Evolutionary conservation across 805 yeast genomes (phyloP), one percentile per base, ranked within the genome.

Genomic region (Blastobotrys americana): DNA sequence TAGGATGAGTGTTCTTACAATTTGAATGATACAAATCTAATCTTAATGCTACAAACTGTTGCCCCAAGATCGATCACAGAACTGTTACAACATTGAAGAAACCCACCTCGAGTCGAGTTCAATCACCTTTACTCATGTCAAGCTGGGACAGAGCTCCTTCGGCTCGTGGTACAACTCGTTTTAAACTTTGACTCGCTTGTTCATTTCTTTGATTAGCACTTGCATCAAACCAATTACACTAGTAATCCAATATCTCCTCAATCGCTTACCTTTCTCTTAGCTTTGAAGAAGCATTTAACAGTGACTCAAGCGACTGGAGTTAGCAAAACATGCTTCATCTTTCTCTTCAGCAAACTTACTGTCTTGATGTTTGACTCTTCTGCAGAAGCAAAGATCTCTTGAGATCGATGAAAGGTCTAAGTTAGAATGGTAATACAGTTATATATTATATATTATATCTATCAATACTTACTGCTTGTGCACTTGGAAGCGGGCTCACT

Each of bases 381-480:
- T 25, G 31, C 31, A 13, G 8, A 8, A 8, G 31, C 31, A 25
- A 25, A 25, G 10, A 8, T 25, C 10, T 8, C 13, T 25, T 25
- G 31, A 25, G 31, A 25, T 25, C 31, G 31, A 25, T 25, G 31
- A 25, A 25, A 25, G 10, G 31, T 13, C 31, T 25, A 22, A n/a
- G 27, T 21, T 6, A 13, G 9, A 8, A 38, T 37, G 15, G 13
- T 18, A 15, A 17, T 5, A 13, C 6, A 15, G 20, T 13, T 9
- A 9, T 8, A 37, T 6, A 13, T 13, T n/a, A 16, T 37, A 10
- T 8, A n/a, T n/a, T n/a, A n/a, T n/a, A 17, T 34, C 13, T 9
- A n/a, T 37, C 40, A n/a, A n/a, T n/a, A 25, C 31, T 25, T 25
- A 25, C 31, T 13, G 31, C 31, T 25, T 25, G 31, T 8, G 31